Base-by-base conservation (phyloP, 2,329 filamentous ascomycete species). In the Ceratocystiopsis minuta region DNA sequence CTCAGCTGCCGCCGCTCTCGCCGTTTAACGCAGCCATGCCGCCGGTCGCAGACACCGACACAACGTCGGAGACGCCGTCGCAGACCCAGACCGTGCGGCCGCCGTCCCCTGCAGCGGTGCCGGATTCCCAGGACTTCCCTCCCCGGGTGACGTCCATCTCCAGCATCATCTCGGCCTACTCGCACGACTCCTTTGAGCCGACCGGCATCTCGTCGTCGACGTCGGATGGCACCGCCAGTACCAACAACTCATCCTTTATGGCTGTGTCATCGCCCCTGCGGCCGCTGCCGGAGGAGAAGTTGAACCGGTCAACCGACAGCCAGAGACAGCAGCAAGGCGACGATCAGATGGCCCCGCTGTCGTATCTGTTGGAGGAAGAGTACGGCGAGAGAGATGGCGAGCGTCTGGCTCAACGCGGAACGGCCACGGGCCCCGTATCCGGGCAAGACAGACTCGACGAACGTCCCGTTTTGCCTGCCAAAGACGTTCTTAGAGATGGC, bases 101-200 rank as follows among this genome's bases (percentile, higher is more conserved):
- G 24, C 49, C 45, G 18, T 49, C 46, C 15, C 49, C 46, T 24
- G 47, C 38, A 15, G n/a, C n/a, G n/a, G n/a, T n/a, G n/a, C 18
- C 39, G 14, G 44, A 37, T 15, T 16, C 39, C 10, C 43, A 49
- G 32, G 42, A 48, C 44, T 47, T 52, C 35, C 44, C 50, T 45
- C 41, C 57, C 39, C 39, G 44, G 46, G 36, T 46, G 37, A 43
- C 47, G 18, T 73, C 70, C 11, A 56, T 74, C 40, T 69, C 64
- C 14, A 74, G 69, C 52, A 56, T 75, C 12, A 50, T 75, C 33
- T 72, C 68, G 12, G 68, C 70, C 16, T 75, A 75, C 51, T 66
- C 66, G 40, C 57, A 43, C 17, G 41, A 39, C 9, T 45, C 46
- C 2, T 45, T 43, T 7, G 35, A 16, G 1, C 39, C 36, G 2